Percentiles rank a stretch among this genome's conserved stretches.
Conservation (phyloP, 192 early-diverging fungal species). For the Gorgonomyces haynaldii region DNA sequence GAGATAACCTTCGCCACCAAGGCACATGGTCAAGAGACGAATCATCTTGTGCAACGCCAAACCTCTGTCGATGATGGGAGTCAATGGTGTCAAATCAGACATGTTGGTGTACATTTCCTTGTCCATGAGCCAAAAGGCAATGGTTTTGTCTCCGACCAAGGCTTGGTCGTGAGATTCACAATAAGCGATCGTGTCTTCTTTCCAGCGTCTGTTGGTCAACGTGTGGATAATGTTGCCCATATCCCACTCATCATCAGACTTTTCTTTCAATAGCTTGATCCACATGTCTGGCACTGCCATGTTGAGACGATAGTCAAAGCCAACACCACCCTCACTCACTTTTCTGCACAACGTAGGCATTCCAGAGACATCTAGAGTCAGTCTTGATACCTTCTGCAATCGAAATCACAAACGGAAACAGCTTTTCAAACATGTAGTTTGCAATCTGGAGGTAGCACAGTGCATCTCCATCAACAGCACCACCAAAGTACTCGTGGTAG, state of each 20-base stretch:
- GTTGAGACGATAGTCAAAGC: constrained; percentile 90
- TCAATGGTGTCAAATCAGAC: constrained; percentile 65
- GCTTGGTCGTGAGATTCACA: constrained; percentile 97
- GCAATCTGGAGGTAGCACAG: constrained; percentile 86
- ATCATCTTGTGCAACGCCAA: constrained; percentile 96
- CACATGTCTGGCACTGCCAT: constrained; percentile 99
- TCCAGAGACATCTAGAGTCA: constrained; percentile 77
- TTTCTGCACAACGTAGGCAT: constrained; percentile 93
- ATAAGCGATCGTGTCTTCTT: constrained; percentile 91
- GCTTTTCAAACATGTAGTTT: constrained; percentile 69
- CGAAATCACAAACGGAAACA: constrained; percentile 72
- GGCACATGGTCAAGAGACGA: constrained; percentile 69
- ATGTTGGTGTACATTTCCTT: constrained; percentile 97
- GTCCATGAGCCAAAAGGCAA: constrained; percentile 99
- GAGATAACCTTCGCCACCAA: constrained; percentile 95
- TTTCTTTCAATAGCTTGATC: constrained; percentile 95
- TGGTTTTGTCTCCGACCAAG: constrained; percentile 93
- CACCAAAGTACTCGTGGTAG: constrained; percentile 91
- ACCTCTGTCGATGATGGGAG: constrained; percentile 90
- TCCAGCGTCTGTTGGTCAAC: constrained; percentile 80
- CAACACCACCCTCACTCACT: constrained; percentile 79
- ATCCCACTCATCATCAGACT: constrained; percentile 82
- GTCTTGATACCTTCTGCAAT: constrained; percentile 71
- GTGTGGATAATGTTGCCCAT: constrained; percentile 77
- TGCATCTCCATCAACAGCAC: constrained; percentile 67